Percentiles rank a stretch among this genome's conserved stretches.
Conservation (phyloP, 495 filamentous ascomycete species). For the Xylaria sp. region DNA sequence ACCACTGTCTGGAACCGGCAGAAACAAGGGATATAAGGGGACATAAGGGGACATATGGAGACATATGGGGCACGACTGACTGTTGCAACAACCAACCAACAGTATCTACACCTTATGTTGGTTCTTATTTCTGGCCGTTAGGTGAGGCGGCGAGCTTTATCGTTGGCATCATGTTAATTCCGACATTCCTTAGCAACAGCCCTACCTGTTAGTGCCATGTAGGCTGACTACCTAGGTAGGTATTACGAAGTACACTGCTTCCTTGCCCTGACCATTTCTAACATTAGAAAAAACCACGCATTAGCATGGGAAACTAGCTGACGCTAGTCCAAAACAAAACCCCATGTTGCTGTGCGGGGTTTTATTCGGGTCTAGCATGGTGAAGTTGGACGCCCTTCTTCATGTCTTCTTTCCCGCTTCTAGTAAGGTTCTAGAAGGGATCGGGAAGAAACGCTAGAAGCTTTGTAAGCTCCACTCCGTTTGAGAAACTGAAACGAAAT, state of each 20-base stretch:
- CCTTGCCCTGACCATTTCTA: constrained; percentile 16
- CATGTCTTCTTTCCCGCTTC: neutral
- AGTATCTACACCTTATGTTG: neutral
- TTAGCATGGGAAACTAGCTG: constrained; percentile 1
- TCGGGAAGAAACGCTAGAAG: neutral
- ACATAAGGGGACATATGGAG: too few species aligned
- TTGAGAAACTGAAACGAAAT: constrained; percentile 20
- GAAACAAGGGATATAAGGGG: neutral
- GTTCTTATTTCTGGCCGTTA: neutral
- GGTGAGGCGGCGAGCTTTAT: neutral
- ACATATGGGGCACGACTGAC: neutral
- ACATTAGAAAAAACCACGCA: constrained; percentile 31
- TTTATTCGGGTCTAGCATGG: constrained; percentile 4
- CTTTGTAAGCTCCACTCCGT: constrained; percentile 13
- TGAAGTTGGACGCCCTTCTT: neutral
- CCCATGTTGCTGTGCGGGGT: constrained; percentile 12
- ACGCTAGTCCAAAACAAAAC: constrained; percentile 8
- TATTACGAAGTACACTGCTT: constrained; percentile 7
- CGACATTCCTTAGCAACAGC: constrained; percentile 3
- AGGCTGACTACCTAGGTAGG: neutral
- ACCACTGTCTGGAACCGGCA: neutral
- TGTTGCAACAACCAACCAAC: neutral
- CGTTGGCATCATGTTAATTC: neutral
- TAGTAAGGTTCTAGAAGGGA: constrained; percentile 26
- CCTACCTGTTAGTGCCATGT: neutral